Evolutionary conservation across 1,284 basidiomycete species (phyloP).

Genomic region (Calocybe gambosa): DNA sequence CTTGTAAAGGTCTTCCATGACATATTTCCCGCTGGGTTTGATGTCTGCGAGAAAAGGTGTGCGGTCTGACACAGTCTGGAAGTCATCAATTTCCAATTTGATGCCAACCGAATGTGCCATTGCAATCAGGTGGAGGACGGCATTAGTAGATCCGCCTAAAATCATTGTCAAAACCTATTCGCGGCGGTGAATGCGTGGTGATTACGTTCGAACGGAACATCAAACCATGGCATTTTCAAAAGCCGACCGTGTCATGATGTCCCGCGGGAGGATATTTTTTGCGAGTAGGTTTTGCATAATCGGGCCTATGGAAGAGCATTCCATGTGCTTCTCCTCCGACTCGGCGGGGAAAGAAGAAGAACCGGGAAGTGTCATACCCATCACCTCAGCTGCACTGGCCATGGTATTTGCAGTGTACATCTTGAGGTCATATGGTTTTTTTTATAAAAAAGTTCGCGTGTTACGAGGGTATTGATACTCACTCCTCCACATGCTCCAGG

Average conservation of each 20-base stretch:
- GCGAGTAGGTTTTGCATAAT: conserved; percentile 84
- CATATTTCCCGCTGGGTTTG: conserved; percentile 87
- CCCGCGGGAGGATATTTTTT: conserved; percentile 87
- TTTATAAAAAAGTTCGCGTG: conserved; percentile 1
- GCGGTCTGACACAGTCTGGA: conserved; percentile 80
- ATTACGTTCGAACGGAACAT: conserved; percentile 2
- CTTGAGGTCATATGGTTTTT: conserved; percentile 28
- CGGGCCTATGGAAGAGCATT: conserved; percentile 77
- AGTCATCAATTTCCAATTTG: conserved; percentile 78
- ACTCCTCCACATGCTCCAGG: conserved; percentile 95
- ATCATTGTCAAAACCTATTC: conserved; percentile 85
- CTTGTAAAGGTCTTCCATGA: conserved; percentile 87
- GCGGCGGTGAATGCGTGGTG: not conserved
- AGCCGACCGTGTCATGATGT: conserved; percentile 94
- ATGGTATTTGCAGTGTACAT: conserved; percentile 98
- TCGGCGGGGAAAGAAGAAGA: conserved; percentile 94
- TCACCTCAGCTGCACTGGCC: conserved; percentile 86
- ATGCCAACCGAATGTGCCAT: conserved; percentile 87
- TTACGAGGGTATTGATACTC: conserved; percentile 26
- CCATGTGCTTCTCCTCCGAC: conserved; percentile 79
- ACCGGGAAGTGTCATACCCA: conserved; percentile 96
- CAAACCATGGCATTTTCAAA: conserved; percentile 95
- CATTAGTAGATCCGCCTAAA: conserved; percentile 91
- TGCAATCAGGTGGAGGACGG: conserved; percentile 86
- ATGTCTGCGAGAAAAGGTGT: conserved; percentile 87